Conservation (phyloP, 169 alveolate genomes). For the Cryptosporidium xiaoi region DNA sequence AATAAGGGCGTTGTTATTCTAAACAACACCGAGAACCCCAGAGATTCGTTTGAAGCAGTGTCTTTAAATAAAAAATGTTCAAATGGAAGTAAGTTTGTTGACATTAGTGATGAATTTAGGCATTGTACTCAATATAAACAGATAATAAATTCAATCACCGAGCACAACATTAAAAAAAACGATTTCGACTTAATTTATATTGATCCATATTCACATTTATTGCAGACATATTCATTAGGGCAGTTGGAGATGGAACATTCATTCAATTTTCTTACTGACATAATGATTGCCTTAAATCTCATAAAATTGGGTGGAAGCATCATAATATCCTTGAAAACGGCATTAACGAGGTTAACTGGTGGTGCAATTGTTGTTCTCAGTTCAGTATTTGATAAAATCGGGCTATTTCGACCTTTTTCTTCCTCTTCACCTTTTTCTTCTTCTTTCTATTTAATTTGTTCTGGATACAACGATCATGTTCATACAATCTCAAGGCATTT, state of each 20-base stretch:
- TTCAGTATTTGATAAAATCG: constrained; percentile 79
- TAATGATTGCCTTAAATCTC: constrained; percentile 78
- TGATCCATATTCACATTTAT: constrained; percentile 52
- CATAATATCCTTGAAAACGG: constrained; percentile 75
- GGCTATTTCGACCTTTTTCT: constrained; percentile 76
- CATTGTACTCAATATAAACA: constrained; percentile 57
- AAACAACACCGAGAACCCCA: constrained; percentile 13
- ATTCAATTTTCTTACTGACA: constrained; percentile 28
- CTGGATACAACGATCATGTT: constrained; percentile 77
- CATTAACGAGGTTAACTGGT: constrained; percentile 79
- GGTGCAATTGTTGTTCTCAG: constrained; percentile 77
- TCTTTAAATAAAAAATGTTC: background rate
- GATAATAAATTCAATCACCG: constrained; percentile 56
- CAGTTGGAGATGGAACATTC: constrained; percentile 51
- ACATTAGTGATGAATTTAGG: constrained; percentile 55
- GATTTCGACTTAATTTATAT: constrained; percentile 55
- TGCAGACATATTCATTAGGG: constrained; percentile 59
- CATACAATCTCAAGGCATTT: constrained; percentile 80
- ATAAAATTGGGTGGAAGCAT: constrained; percentile 78
- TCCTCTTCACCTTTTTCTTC: constrained; percentile 80
- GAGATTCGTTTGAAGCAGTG: background rate
- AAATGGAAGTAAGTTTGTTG: constrained; percentile 17
- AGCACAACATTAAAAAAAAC: constrained; percentile 25
- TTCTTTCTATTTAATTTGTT: constrained; percentile 76
- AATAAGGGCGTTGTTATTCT: constrained; percentile 22